Conservation (phyloP, 2,329 filamentous ascomycete genomes). For the Penicillium sp. region DNA sequence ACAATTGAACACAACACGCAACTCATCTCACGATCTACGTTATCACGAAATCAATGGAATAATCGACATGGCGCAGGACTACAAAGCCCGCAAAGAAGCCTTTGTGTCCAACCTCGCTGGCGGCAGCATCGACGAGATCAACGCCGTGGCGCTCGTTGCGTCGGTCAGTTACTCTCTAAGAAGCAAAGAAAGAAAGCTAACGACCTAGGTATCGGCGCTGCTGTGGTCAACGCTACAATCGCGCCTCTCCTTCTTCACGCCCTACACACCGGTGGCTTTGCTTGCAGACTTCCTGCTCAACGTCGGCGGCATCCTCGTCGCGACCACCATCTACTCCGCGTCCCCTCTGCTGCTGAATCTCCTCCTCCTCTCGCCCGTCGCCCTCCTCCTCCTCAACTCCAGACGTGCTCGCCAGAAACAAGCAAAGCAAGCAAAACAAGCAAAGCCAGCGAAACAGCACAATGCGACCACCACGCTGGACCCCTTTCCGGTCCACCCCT, state of each 20-base stretch:
- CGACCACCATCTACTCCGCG: constrained; percentile 78
- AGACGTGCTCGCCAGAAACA: constrained; percentile 26
- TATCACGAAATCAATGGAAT: no score
- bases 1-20: no score
- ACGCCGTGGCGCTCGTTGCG: constrained; percentile 76
- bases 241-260: constrained; percentile 76
- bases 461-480: constrained; percentile 30
- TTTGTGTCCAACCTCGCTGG: constrained; percentile 91
- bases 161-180: constrained; percentile 52
- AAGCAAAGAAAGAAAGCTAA: neutral
- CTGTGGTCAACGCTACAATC: constrained; percentile 88
- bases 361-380: constrained; percentile 68
- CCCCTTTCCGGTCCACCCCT: constrained; percentile 76
- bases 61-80: constrained; percentile 49
- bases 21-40: no score
- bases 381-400: constrained; percentile 54
- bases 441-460: constrained; percentile 27
- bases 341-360: constrained; percentile 69
- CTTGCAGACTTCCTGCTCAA: constrained; percentile 84
- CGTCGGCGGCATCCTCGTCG: constrained; percentile 74
- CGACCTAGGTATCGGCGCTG: constrained; percentile 66
- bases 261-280: constrained; percentile 65
- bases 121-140: constrained; percentile 79
- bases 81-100: constrained; percentile 90
- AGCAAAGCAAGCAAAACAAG: no score